Base-by-base conservation (phyloP, 2,329 filamentous ascomycete species). In the Helotiales sp. region DNA sequence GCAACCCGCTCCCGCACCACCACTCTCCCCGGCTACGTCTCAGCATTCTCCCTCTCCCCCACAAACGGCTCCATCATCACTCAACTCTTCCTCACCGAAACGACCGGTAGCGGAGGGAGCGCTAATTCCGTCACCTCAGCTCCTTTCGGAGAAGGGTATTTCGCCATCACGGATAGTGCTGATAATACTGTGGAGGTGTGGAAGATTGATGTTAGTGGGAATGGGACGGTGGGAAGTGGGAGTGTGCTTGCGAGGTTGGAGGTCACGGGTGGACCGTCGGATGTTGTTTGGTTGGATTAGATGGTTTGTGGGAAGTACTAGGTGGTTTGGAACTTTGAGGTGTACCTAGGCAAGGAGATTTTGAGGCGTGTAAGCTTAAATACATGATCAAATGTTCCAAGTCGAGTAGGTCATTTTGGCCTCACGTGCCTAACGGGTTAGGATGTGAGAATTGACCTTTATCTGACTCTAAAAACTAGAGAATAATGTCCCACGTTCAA, bases 141-240 rank as follows among this genome's bases (percentile, higher is more conserved):
- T 24, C 61, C 58, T 6, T 74, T 72, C 46, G 67, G 67, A 36
- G 72, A 75, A 31, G 59, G 66, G 6, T 66, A 71, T 48, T 70
- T 70, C 8, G 70, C 67, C 0, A 59, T 74, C 33, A 72, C 72
- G 4, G 72, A 75, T 40, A 72, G 69, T 54, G 70, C 64, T n/a
- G 66, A 63, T 2, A 70, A 71, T 19, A 72, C 72, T 48, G 54
- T 75, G 6, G 67, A 75, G 62, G 62, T 75, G 8, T 74, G 71
- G 72, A 65, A 72, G 60, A 62, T 71, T 29, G 57, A 58, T 1
- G 62, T 58, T 2, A 61, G 66, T 40, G 59, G 55, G 5, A 49
- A 19, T 27, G 44, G 34, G 17, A 58, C 56, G 2, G 19, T 31
- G 36, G 46, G 22, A 5, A 34, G 17, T 51, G 48, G 29, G 3